Conservation (phyloP, 495 filamentous ascomycete species). For the Tuber indicum region DNA sequence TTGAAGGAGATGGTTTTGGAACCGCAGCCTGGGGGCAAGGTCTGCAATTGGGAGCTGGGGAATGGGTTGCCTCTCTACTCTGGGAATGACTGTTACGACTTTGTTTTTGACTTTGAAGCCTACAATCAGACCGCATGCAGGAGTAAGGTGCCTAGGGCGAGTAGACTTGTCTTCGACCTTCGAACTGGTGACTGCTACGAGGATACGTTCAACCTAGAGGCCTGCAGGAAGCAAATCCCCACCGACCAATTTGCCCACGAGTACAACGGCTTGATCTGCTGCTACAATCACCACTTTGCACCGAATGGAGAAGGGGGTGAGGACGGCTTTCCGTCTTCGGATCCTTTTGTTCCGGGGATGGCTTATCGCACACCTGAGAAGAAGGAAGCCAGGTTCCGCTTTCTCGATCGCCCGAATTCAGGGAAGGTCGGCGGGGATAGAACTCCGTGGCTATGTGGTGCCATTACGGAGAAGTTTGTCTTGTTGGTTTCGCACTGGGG, state of each 20-base stretch:
- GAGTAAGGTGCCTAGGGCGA: not conserved
- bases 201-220: not conserved
- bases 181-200: not conserved
- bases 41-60: not conserved
- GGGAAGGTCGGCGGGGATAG: not conserved
- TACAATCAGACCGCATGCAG: not conserved
- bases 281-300: conserved; percentile 1
- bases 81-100: not conserved
- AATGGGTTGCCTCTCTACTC: not conserved
- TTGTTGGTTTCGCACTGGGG: conserved; percentile 1
- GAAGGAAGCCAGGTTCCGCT: not conserved
- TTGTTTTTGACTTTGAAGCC: not conserved
- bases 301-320: not conserved
- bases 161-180: conserved; percentile 1
- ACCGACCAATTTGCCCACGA: not conserved
- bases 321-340: not conserved
- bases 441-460: not conserved
- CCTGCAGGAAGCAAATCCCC: not conserved
- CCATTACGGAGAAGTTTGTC: conserved; percentile 5
- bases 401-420: not conserved
- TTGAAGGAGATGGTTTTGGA: not conserved
- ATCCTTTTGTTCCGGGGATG: not conserved
- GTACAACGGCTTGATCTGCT: not conserved
- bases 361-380: not conserved
- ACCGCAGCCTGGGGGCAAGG: not conserved